Evolutionary conservation across 192 early-diverging fungal genomes (phyloP).

Genomic region (Mortierella claussenii): DNA sequence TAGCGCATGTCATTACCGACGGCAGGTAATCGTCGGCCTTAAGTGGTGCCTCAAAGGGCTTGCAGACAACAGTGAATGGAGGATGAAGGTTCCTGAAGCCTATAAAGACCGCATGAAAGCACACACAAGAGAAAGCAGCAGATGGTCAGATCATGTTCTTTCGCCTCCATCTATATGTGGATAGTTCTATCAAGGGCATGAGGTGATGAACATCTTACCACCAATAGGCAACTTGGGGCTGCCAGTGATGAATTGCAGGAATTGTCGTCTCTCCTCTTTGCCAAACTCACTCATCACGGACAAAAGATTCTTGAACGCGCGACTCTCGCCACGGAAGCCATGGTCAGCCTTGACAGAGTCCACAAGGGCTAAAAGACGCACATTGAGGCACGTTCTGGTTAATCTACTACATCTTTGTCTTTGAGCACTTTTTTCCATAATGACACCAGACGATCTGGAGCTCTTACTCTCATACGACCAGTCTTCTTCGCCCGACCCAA

Average conservation of each 20-base stretch:
- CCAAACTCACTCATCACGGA: slow-evolving; percentile 76
- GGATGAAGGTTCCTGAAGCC: slow-evolving; percentile 85
- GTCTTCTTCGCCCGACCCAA: slow-evolving; percentile 78
- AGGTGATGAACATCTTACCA: too few relatives aligned
- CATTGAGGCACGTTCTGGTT: too few relatives aligned
- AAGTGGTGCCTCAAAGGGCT: slow-evolving; percentile 71
- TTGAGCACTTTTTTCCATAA: too few relatives aligned
- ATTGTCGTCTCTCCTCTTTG: slow-evolving; percentile 71
- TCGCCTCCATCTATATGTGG: background rate
- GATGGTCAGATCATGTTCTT: background rate
- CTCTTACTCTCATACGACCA: slow-evolving; percentile 77
- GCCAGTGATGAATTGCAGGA: slow-evolving; percentile 91
- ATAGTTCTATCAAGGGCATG: background rate
- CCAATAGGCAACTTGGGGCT: slow-evolving; percentile 90
- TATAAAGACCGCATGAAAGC: slow-evolving; percentile 12
- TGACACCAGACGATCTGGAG: background rate
- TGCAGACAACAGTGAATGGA: slow-evolving; percentile 88
- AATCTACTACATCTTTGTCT: too few relatives aligned
- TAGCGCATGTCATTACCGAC: slow-evolving; percentile 96
- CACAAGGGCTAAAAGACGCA: slow-evolving; percentile 59
- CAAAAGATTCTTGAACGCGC: slow-evolving; percentile 71
- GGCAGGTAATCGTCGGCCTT: slow-evolving; percentile 85
- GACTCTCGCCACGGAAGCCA: slow-evolving; percentile 80
- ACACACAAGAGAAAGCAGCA: background rate
- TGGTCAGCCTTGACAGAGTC: slow-evolving; percentile 86